These are phyloP conservation scores for Ustilago trichophora DNA, from an alignment of 1,284 basidiomycete genomes.

Conservation along the genomic window DNA sequence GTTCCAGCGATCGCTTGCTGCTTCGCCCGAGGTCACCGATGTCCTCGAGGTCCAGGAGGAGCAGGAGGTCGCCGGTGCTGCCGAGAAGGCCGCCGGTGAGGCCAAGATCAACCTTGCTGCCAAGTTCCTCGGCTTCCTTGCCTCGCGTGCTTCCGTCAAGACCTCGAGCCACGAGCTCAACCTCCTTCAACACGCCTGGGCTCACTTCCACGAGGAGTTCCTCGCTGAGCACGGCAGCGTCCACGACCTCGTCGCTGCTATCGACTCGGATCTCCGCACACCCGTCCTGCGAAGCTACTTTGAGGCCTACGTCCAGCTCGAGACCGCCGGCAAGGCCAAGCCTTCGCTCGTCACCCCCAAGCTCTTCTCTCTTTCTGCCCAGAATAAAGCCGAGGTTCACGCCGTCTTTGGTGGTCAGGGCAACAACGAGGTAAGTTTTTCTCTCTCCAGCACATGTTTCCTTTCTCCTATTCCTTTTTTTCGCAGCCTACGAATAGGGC, in stretches of 20 bases:
- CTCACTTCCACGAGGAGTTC: constrained; percentile 49
- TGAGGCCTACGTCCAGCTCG: constrained; percentile 78
- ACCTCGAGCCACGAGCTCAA: constrained; percentile 80
- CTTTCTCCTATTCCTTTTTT: not conserved
- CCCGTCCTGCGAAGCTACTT: constrained; percentile 83
- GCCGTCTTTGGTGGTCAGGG: constrained; percentile 99
- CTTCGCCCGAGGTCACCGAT: constrained; percentile 48
- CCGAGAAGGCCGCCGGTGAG: constrained; percentile 31
- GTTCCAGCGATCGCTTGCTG: constrained; percentile 53
- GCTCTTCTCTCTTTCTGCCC: constrained; percentile 77
- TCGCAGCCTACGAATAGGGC: no score
- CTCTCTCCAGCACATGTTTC: no score
- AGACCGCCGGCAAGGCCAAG: constrained; percentile 72
- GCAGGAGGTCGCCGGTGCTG: constrained; percentile 49
- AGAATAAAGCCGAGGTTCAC: constrained; percentile 82
- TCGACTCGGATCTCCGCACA: constrained; percentile 80
- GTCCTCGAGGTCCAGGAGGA: constrained; percentile 51
- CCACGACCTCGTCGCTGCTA: constrained; percentile 80
- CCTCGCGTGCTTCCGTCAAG: constrained; percentile 76
- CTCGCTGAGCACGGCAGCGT: constrained; percentile 70
- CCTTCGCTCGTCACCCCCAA: constrained; percentile 74
- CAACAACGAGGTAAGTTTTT: constrained; percentile 79
- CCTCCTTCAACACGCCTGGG: constrained; percentile 70
- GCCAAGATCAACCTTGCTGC: constrained; percentile 58
- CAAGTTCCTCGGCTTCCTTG: constrained; percentile 66